Evolutionary conservation across 2,329 filamentous ascomycete genomes (phyloP), one percentile per base, ranked within the genome.

Genomic region (Penicillium capsulatum): DNA sequence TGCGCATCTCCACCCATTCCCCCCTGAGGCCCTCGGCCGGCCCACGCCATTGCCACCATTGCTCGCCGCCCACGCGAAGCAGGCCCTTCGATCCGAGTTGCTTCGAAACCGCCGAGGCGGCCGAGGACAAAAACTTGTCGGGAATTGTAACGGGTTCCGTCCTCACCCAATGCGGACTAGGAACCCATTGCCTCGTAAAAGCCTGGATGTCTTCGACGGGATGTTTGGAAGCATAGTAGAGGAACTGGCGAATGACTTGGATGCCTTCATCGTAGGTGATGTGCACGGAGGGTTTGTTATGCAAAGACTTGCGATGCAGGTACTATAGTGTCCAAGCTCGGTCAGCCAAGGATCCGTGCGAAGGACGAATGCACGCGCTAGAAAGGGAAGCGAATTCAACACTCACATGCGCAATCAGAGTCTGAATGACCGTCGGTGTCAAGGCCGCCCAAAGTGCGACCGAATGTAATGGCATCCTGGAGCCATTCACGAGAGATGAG

Each of bases 1-100:
- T 75, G 51, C 80, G 82, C 90, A 96, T 96, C 73, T 97, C 92
- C 51, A 98, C 87, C 91, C 90, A 97, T 61, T 98, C 91, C 0
- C 85, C 89, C 56, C 81, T 80, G 17, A 96, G 69, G 1, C 80
- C 73, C 17, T 79, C 74, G 3, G 79, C 77, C 38, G 80, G 77
- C 7, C 64, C 66, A 36, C 86, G 77, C 89, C 89, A 95, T 66
- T 88, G 79, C 91, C 91, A 89, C 92, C 92, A 89, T 45, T 81
- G 77, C 56, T 77, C 75, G 3, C 92, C 92, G 28, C 92, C 92
- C 31, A 94, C 81, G 49, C 77, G 76, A 36, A 78, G 74, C 47
- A 89, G 74, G 3, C 90, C 91, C 17, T 83, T 77, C 0, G 77
- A 72, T 0, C 90, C 90, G n/a, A 97, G 72, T 63, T 97, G 84